phyloP scores from a whole-genome alignment of 768 basidiomycete species.

The Austroboletus festivus region DNA sequence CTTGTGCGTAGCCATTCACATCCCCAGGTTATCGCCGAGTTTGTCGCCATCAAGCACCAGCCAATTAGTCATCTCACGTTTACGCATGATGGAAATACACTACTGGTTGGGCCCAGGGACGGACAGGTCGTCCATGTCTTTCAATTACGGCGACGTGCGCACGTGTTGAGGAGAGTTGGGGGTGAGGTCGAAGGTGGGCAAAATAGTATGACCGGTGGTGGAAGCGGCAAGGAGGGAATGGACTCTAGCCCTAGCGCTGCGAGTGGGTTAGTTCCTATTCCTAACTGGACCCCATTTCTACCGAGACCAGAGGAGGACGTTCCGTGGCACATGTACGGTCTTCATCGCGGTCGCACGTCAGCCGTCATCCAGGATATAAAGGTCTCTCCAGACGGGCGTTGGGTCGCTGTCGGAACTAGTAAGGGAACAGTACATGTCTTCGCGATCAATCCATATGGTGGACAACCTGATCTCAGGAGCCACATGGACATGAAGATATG shows the following conservation, averaged over 20 bases:
- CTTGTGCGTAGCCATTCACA: slow-evolving; percentile 23
- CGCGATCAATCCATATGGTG: slow-evolving; percentile 73
- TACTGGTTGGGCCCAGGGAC: slow-evolving; percentile 51
- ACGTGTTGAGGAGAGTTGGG: slow-evolving; percentile 14
- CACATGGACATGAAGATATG: slow-evolving; percentile 57
- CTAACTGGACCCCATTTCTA: slow-evolving; percentile 1
- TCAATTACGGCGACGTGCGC: slow-evolving; percentile 34
- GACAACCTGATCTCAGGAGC: slow-evolving; percentile 57
- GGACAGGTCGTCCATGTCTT: slow-evolving; percentile 55
- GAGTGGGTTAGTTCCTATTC: background rate
- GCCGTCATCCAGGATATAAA: slow-evolving; percentile 56
- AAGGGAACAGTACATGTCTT: slow-evolving; percentile 71
- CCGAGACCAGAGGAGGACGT: slow-evolving; percentile 15
- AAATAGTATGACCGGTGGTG: background rate
- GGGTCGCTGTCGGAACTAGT: slow-evolving; percentile 65
- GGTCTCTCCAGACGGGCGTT: slow-evolving; percentile 50
- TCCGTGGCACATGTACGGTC: slow-evolving; percentile 61
- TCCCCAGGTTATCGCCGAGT: slow-evolving; percentile 42
- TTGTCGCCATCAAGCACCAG: slow-evolving; percentile 46
- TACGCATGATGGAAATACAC: slow-evolving; percentile 48
- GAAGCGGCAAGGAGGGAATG: slow-evolving; percentile 2
- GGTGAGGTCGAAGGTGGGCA: background rate
- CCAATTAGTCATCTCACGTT: slow-evolving; percentile 48
- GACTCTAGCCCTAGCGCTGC: slow-evolving; percentile 2
- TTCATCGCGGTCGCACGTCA: slow-evolving; percentile 68